These are phyloP conservation scores for Durusdinium trenchii DNA, from an alignment of 73 alveolate genomes.

Conservation along the genomic window DNA sequence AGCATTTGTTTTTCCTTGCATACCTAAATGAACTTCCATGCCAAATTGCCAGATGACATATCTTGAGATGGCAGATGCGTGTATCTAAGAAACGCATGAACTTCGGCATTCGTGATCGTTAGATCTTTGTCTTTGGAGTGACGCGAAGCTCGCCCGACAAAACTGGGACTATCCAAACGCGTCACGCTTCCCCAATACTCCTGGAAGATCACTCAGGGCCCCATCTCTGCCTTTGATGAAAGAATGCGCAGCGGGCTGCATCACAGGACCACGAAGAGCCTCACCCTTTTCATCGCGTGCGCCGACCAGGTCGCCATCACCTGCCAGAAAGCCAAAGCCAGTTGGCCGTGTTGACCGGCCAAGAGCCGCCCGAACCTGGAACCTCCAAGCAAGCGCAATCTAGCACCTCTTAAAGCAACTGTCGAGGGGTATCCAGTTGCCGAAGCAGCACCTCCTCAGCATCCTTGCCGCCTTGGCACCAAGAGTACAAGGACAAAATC, in stretches of 20 bases:
- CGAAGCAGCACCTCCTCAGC: not conserved
- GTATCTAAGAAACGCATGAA: too few relatives aligned
- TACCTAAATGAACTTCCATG: too few relatives aligned
- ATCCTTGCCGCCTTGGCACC: not conserved
- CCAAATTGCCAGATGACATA: too few relatives aligned
- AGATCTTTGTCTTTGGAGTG: too few relatives aligned
- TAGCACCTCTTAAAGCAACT: not conserved
- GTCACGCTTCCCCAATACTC: constrained; percentile 29
- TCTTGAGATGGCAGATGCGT: too few relatives aligned
- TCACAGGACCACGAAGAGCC: too few relatives aligned
- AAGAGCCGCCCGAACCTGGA: not conserved
- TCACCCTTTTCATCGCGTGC: constrained; percentile 4
- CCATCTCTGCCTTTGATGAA: constrained; percentile 34
- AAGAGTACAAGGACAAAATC: not conserved
- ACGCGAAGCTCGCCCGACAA: constrained; percentile 65
- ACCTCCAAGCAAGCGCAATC: not conserved
- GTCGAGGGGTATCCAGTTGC: not conserved
- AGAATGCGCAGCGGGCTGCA: constrained; percentile 44
- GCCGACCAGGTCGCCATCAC: constrained; percentile 52
- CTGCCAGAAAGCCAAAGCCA: not conserved
- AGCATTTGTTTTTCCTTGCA: too few relatives aligned
- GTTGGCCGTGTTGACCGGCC: not conserved
- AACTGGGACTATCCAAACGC: constrained; percentile 72
- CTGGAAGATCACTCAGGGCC: constrained; percentile 26
- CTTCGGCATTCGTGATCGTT: too few relatives aligned